Evolutionary conservation across 495 filamentous ascomycete species (phyloP), one percentile per base, ranked within the genome.

Genomic region (Penicillium cosmopolitanum): DNA sequence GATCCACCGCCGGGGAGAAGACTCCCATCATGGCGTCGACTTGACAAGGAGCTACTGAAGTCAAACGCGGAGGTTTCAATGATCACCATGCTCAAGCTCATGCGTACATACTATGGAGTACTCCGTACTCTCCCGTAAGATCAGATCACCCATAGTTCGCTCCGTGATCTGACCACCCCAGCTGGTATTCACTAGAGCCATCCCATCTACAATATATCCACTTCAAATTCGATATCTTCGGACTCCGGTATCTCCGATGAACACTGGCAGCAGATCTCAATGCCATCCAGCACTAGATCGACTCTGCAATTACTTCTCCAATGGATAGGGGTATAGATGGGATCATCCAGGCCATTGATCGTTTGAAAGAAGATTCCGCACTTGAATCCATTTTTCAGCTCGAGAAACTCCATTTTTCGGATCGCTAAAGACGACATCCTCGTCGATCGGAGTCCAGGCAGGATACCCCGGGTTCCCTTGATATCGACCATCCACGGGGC

Each of bases 381-480:
- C 8, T 3, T 6, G 33, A 35, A n/a, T 4, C 42, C 28, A 36
- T 56, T 56, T n/a, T 56, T 56, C 40, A 56, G 28, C 6, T 48
- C 0, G 5, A 48, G 42, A 21, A 13, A 48, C 53, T 48, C 59
- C 53, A 53, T 38, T 61, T 36, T 53, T 46, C 31, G 48, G 33
- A 52, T 57, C 42, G 2, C 28, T 31, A 15, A 23, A 47, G 2
- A 42, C 42, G 9, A 61, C 13, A 13, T 47, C 58, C 1, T 56
- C 19, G 18, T 18, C 28, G 25, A 23, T 12, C 15, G 18, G 50
- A 5, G 53, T 47, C 59, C 54, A 61, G 6, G 59, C 48, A 18
- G 59, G 28, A 31, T 16, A 38, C 40, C 42, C 53, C 23, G 34
- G 8, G 16, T n/a, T 56, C 6, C 38, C 18, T 4, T 9, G 19